Percentiles rank a stretch among this genome's conserved stretches.
Conservation (phyloP, 225 moss, liverwort and hornwort species). For the Bryum argenteum region DNA sequence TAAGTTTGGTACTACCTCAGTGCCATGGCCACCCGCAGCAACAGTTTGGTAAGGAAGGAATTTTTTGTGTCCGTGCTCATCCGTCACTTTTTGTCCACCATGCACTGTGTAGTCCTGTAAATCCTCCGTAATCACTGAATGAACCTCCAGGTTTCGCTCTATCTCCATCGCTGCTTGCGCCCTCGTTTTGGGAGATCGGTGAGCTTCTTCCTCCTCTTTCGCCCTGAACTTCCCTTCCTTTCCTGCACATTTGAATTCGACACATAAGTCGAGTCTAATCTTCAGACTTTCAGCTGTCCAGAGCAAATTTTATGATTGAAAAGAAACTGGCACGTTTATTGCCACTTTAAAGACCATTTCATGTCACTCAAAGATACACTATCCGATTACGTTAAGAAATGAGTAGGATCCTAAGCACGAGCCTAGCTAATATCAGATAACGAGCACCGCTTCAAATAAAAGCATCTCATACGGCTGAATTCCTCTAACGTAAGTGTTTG, state of each 20-base stretch:
- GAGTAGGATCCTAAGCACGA: no score
- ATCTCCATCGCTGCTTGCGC: conserved; percentile 14
- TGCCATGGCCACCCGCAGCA: conserved; percentile 40
- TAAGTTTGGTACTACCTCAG: conserved; percentile 35
- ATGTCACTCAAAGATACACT: no score
- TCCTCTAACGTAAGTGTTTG: no score
- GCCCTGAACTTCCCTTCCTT: conserved; percentile 27
- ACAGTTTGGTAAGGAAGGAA: conserved; percentile 7
- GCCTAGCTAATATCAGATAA: neutral
- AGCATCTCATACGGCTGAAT: neutral
- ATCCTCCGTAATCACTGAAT: conserved; percentile 3
- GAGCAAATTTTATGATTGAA: no score
- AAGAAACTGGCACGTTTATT: no score
- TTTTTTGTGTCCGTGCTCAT: conserved; percentile 19
- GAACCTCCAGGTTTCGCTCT: conserved; percentile 13
- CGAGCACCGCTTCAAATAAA: neutral
- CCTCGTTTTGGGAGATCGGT: neutral
- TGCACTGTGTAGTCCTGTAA: neutral
- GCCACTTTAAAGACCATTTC: no score
- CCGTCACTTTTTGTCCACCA: conserved; percentile 8
- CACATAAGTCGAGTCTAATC: neutral
- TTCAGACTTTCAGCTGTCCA: no score
- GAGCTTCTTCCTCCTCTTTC: conserved; percentile 21
- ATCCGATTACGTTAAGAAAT: no score
- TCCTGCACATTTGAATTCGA: conserved; percentile 7